Evolutionary conservation across 495 filamentous ascomycete genomes (phyloP), one percentile per base, ranked within the genome.

Genomic region (Talaromyces adpressus): DNA sequence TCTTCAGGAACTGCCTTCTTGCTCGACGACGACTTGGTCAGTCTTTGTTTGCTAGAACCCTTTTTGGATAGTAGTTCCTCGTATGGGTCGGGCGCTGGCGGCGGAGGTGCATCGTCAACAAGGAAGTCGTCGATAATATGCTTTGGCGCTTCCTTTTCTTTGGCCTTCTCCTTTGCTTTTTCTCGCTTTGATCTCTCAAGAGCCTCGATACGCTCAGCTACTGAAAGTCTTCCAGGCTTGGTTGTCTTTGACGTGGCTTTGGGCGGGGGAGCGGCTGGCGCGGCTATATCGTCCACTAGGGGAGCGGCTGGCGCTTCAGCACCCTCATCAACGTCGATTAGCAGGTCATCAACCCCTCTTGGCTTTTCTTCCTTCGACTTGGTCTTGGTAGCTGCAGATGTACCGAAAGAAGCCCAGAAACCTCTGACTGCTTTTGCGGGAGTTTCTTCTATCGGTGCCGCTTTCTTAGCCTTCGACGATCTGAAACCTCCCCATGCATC

Each of bases 161-260:
- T 57, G 41, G 66, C 69, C 57, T 78, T 71, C 51, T 74, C 72
- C 59, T 75, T 75, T 9, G 69, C 63, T 62, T 75, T 76, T 22
- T 82, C 76, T 66, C 74, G 75, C 62, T 73, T 79, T 39, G 69
- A 67, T 62, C 74, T 72, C 63, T 82, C 77, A 41, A 84, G 70
- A 25, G 72, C 73, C 66, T 77, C 80, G 67, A 83, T 76, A 59
- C 75, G 75, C 57, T 83, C 80, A 20, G 75, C 74, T 20, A 83
- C 73, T 8, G 80, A 81, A 16, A 75, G 71, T 62, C 77, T 78
- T 34, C 65, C 71, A 63, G 72, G 61, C 71, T 81, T 82, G 29
- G 72, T 63, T 69, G 73, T 53, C 71, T 81, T 83, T 61, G 75
- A 73, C 57, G 73, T 59, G 58, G 64, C 71, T 68, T 69, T 73